phyloP scores from a whole-genome alignment of 306 rosid genomes.

The Dryas drummondii region DNA sequence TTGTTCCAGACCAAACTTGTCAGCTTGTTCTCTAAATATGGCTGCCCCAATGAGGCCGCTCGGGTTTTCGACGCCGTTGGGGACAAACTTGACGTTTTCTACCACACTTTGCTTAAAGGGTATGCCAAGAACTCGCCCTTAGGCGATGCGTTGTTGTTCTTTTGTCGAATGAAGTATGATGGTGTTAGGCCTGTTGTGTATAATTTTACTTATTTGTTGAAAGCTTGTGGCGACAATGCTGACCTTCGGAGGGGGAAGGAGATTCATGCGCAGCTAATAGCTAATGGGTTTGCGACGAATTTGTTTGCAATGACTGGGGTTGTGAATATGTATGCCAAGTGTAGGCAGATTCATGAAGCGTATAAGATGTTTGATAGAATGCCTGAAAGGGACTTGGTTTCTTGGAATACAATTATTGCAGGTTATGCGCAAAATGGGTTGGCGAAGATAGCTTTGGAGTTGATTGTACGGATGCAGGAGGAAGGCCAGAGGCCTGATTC shows the following conservation, averaged over 20 bases:
- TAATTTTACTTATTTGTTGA: constrained; percentile 80
- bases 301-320: constrained; percentile 85
- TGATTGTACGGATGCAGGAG: constrained; percentile 67
- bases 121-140: constrained; percentile 60
- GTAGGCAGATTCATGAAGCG: constrained; percentile 65
- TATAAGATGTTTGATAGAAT: constrained; percentile 83
- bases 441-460: constrained; percentile 48
- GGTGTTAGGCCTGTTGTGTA: constrained; percentile 72
- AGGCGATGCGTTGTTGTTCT: constrained; percentile 47
- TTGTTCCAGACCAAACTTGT: constrained; percentile 83
- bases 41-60: constrained; percentile 56
- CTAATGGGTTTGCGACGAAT: constrained; percentile 59
- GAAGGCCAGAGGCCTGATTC: constrained; percentile 68
- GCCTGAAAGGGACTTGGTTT: constrained; percentile 78
- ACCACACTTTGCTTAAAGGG: constrained; percentile 89
- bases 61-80: constrained; percentile 67
- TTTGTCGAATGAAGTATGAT: constrained; percentile 55
- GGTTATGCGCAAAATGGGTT: constrained; percentile 83
- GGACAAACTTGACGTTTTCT: constrained; percentile 67
- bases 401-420: constrained; percentile 75
- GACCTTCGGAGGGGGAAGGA: constrained; percentile 71
- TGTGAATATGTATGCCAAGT: constrained; percentile 68
- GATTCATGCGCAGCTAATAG: constrained; percentile 71
- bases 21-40: constrained; percentile 72
- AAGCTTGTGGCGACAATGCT: constrained; percentile 60